These are phyloP conservation scores for Lachnellula cervina DNA, from an alignment of 2,329 filamentous ascomycete genomes.

Conservation along the genomic window DNA sequence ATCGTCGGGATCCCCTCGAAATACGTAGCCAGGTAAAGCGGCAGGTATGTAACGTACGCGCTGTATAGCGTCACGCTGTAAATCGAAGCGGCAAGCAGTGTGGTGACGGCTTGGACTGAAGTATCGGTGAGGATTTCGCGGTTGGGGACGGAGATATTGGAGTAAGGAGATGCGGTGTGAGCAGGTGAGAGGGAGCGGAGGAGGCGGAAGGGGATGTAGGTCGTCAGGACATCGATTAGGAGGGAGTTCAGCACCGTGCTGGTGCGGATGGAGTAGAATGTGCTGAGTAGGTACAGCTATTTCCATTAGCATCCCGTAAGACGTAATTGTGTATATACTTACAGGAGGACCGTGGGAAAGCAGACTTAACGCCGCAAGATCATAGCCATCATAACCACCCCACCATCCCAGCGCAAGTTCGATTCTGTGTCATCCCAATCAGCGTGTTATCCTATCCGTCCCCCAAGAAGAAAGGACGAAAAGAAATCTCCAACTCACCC, in stretches of 20 bases:
- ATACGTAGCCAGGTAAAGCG: slow-evolving; percentile 65
- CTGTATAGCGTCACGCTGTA: slow-evolving; percentile 70
- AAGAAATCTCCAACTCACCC: slow-evolving; percentile 40
- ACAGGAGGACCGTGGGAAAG: slow-evolving; percentile 71
- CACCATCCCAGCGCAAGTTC: slow-evolving; percentile 72
- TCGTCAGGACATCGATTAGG: slow-evolving; percentile 62
- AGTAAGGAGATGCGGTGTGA: slow-evolving; percentile 50
- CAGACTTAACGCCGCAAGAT: slow-evolving; percentile 60
- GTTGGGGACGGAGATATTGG: slow-evolving; percentile 46
- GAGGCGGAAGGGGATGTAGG: slow-evolving; percentile 68
- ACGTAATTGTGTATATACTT: slow-evolving; percentile 27
- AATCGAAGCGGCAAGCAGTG: slow-evolving; percentile 63
- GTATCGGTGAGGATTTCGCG: slow-evolving; percentile 61
- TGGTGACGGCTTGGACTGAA: slow-evolving; percentile 58
- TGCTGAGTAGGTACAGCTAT: slow-evolving; percentile 67
- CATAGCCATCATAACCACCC: slow-evolving; percentile 67
- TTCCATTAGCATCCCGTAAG: not conserved
- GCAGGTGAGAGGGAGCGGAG: slow-evolving; percentile 62
- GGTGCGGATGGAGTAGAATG: slow-evolving; percentile 69
- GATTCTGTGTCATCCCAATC: slow-evolving; percentile 46
- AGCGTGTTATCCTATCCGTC: slow-evolving; percentile 16
- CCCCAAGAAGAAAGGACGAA: slow-evolving; percentile 25
- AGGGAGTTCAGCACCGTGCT: slow-evolving; percentile 57
- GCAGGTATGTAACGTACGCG: slow-evolving; percentile 66
- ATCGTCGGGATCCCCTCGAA: slow-evolving; percentile 70